These are phyloP conservation scores for Vinca major DNA, from an alignment of 305 asterid genomes.

Conservation along the genomic window DNA sequence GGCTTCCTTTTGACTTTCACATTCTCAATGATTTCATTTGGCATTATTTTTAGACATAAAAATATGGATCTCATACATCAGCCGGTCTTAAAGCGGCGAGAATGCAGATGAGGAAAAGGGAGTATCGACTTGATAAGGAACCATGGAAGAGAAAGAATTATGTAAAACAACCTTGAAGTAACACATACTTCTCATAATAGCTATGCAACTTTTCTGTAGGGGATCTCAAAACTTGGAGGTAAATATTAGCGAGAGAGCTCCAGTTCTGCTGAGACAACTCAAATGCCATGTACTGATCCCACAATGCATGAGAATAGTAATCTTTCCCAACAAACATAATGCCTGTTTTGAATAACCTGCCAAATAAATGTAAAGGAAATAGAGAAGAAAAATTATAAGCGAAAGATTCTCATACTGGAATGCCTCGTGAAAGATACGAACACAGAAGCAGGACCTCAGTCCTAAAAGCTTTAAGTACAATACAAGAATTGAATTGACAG, in stretches of 20 bases:
- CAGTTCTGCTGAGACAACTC: slow-evolving; percentile 64
- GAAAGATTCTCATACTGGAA: slow-evolving; percentile 2
- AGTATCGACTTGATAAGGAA: neutral
- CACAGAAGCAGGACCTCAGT: neutral
- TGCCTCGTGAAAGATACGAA: neutral
- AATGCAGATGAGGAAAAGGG: neutral
- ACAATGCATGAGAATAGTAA: slow-evolving; percentile 63
- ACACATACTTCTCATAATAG: slow-evolving; percentile 68
- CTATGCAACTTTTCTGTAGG: slow-evolving; percentile 70
- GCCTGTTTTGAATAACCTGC: slow-evolving; percentile 75
- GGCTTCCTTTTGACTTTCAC: neutral
- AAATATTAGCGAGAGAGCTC: slow-evolving; percentile 66
- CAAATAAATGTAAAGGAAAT: slow-evolving; percentile 6
- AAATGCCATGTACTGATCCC: slow-evolving; percentile 82
- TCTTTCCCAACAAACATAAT: slow-evolving; percentile 65
- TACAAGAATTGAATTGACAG: neutral
- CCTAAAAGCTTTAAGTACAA: neutral
- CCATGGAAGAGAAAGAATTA: neutral
- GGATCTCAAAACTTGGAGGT: slow-evolving; percentile 61
- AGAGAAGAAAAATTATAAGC: neutral
- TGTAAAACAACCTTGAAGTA: slow-evolving; percentile 16
- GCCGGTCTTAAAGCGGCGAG: neutral
- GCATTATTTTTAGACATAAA: neutral
- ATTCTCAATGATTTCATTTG: neutral
- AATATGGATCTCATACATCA: neutral